Base-by-base conservation (phyloP, 495 filamentous ascomycete species). In the Beverwykella pulmonaria region DNA sequence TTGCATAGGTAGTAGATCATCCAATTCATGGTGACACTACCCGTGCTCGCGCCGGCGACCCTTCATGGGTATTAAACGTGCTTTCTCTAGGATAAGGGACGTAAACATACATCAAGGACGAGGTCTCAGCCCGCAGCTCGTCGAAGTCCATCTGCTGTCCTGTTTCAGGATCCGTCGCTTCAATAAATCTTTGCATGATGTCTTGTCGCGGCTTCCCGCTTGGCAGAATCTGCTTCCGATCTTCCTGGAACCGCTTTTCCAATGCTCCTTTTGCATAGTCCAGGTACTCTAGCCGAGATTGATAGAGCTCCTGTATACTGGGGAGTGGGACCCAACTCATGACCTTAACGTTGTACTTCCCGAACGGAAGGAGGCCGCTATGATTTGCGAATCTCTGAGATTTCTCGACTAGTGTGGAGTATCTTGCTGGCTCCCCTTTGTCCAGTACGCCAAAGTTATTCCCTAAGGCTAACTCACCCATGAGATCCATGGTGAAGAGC, bases 1-100 rank as follows among this genome's bases (percentile, higher is more conserved):
- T 68, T 68, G 61, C 30, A 61, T 32, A 71, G 65, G 55, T 68
- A 68, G 65, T 71, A 71, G 15, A 59, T 68, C 65, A 71, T 71
- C 65, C 69, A 63, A 22, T 63, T 63, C 49, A 71, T 68, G 8
- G 69, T 71, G 1, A 64, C 65, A 29, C 48, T 59, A 50, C 69
- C 69, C 6, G 69, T 63, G 29, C 32, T 44, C 6, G 60, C 60
- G n/a, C 60, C 60, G 20, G 60, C 60, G 23, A 63, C 60, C 57
- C 44, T 65, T 7, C 9, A 23, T n/a, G 1, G 1, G 10, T 19
- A 4, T 14, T 57, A 12, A 55, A 32, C n/a, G 20, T 46, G n/a
- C 22, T 34, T 32, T 22, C n/a, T 30, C 25, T 8, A 55, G 39
- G 25, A 0, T 46, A 26, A 20, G 49, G 17, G 30, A 34, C 59